Percentiles rank a stretch among this genome's conserved stretches.
Conservation (phyloP, 192 early-diverging fungal species). For the Oehlia diaphana region DNA sequence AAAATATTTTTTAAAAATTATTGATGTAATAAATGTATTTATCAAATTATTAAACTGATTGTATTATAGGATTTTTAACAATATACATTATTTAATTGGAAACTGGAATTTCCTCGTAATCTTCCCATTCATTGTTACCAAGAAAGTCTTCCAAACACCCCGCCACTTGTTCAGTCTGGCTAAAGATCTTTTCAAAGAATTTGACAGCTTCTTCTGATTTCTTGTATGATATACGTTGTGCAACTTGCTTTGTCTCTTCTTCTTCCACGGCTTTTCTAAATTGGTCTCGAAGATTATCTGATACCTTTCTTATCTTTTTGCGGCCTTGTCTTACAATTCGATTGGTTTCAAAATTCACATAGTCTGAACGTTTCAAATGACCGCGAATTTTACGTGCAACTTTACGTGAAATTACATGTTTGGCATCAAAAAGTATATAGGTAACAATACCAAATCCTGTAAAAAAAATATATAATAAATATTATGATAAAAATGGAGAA, state of each 20-base stretch:
- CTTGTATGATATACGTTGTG: constrained; percentile 56
- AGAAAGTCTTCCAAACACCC: constrained; percentile 7
- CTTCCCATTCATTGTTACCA: constrained; percentile 7
- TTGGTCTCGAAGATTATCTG: constrained; percentile 68
- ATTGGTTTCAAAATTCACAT: constrained; percentile 62
- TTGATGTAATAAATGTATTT: no score
- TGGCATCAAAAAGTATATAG: constrained; percentile 72
- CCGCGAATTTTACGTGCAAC: constrained; percentile 59
- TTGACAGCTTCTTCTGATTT: constrained; percentile 64
- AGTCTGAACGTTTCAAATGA: constrained; percentile 46
- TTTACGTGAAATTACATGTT: constrained; percentile 69
- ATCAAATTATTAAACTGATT: no score
- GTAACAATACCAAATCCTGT: constrained; percentile 54
- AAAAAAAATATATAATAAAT: constrained; percentile 6
- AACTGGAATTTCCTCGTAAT: neutral
- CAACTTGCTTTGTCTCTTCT: constrained; percentile 62
- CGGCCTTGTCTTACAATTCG: constrained; percentile 64
- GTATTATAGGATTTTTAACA: neutral
- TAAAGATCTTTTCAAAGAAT: constrained; percentile 65
- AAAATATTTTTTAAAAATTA: no score
- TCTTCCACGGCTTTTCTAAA: constrained; percentile 74
- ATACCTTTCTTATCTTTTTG: constrained; percentile 65
- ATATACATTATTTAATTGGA: neutral
- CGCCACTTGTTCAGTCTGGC: constrained; percentile 57
- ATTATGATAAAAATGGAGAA: neutral